Conservation (phyloP, 164 flowering plant species). For the Tetracentron sinense region DNA sequence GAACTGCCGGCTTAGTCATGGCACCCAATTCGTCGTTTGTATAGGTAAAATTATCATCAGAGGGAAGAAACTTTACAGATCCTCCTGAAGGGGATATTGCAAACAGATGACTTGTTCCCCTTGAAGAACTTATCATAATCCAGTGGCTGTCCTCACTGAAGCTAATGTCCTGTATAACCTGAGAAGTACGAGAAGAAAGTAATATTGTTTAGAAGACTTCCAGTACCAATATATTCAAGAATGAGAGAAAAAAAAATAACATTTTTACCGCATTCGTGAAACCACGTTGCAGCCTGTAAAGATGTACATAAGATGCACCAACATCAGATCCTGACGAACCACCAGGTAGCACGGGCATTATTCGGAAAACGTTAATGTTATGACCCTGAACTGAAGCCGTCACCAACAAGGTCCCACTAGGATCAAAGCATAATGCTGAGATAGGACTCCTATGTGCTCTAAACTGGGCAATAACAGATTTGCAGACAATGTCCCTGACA, state of each 20-base stretch:
- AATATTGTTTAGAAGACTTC: neutral
- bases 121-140: constrained; percentile 82
- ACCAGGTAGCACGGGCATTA: constrained; percentile 43
- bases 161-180: constrained; percentile 85
- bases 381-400: constrained; percentile 88
- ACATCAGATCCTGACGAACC: constrained; percentile 37
- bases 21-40: constrained; percentile 26
- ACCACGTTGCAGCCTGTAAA: constrained; percentile 84
- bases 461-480: constrained; percentile 66
- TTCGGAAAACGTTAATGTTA: constrained; percentile 68
- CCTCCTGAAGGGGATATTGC: constrained; percentile 60
- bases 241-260: neutral
- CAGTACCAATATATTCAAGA: neutral
- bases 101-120: constrained; percentile 84
- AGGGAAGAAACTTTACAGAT: constrained; percentile 26
- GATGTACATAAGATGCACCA: constrained; percentile 47
- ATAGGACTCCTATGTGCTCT: constrained; percentile 81
- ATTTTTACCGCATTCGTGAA: constrained; percentile 70
- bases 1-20: constrained; percentile 23
- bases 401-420: constrained; percentile 70
- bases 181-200: constrained; percentile 9
- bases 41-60: constrained; percentile 21
- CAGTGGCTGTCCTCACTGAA: constrained; percentile 75
- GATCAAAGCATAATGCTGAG: constrained; percentile 79
- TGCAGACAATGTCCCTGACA: constrained; percentile 61